Percentiles rank a stretch among this genome's conserved stretches.
These are phyloP conservation scores for Ascochyta viciae-villosae DNA, from an alignment of 2,329 filamentous ascomycete species.

Conservation along the genomic window DNA sequence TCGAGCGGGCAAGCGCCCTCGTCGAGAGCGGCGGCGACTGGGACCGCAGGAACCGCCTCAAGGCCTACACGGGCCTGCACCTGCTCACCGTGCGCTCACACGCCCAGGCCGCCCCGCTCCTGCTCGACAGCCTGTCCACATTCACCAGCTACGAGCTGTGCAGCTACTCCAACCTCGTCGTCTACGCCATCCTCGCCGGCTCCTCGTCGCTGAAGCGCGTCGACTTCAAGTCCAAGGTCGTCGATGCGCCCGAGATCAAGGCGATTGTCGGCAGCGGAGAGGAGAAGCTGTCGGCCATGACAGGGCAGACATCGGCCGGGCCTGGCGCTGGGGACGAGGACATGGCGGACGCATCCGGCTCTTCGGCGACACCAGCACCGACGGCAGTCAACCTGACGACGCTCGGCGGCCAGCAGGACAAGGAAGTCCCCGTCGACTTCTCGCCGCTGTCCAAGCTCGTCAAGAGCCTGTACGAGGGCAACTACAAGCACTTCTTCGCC, in stretches of 20 bases:
- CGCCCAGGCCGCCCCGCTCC: constrained; percentile 84
- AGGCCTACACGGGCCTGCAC: constrained; percentile 96
- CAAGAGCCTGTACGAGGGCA: constrained; percentile 88
- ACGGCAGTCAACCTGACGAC: constrained; percentile 88
- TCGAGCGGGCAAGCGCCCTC: constrained; percentile 86
- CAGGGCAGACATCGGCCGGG: constrained; percentile 80
- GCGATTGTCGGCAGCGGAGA: constrained; percentile 91
- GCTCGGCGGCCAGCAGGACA: constrained; percentile 78
- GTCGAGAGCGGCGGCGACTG: constrained; percentile 97
- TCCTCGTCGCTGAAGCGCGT: constrained; percentile 94
- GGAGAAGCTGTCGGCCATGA: constrained; percentile 83
- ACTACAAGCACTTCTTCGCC: constrained; percentile 93
- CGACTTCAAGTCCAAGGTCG: constrained; percentile 98
- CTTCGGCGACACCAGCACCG: constrained; percentile 61
- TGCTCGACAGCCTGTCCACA: constrained; percentile 95
- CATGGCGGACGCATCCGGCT: constrained; percentile 66
- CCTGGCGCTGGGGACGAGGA: constrained; percentile 79
- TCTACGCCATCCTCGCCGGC: constrained; percentile 94
- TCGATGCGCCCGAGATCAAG: constrained; percentile 97
- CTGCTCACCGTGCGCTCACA: constrained; percentile 92
- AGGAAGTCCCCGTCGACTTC: constrained; percentile 87
- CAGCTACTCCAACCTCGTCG: constrained; percentile 91
- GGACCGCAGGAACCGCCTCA: constrained; percentile 97
- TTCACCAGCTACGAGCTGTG: constrained; percentile 99
- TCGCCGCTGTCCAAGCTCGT: constrained; percentile 86